Evolutionary conservation across 2,329 filamentous ascomycete species (phyloP), one percentile per base, ranked within the genome.

Genomic region (Nemania serpens): DNA sequence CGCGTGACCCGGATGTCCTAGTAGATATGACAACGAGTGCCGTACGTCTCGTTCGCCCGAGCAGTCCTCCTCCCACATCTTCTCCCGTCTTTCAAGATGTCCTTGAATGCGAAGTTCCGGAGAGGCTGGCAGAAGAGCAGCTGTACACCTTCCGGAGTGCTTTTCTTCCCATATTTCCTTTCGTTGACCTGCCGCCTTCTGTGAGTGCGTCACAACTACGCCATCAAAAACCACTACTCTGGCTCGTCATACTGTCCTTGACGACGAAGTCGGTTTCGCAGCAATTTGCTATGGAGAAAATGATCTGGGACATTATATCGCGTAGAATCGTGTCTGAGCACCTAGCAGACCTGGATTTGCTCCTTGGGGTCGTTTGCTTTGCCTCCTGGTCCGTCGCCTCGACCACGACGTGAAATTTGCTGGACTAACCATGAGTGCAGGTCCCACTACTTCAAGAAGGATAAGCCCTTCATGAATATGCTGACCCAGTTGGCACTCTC

Each of bases 361-460:
- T 46, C 12, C 43, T 46, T 29, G 43, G 43, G 3, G 43, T 46
- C 11, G 20, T 46, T n/a, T 46, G 43, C 43, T 46, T 46, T n/a
- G 43, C 43, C 20, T 46, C 43, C 18, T 46, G 43, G 43, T 46
- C 20, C 25, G 43, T 25, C 13, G 17, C 20, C 20, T 29, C 43
- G 10, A 9, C 13, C 7, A 29, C 25, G 17, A 13, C 4, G 13
- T 29, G 15, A 46, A 5, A 20, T 29, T 25, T n/a, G 20, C 43
- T 20, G 15, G 43, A 11, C 43, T 46, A 46, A 46, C 20, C 6
- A n/a, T 29, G 13, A 12, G 43, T 29, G 5, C 18, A 46, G 43
- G 43, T 46, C 43, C 18, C 43, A 46, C 7, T 46, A 46, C 43
- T 46, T 46, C 43, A 46, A 46, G 20, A 46, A 46, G 22, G 43